Base-by-base conservation (phyloP, 208 protist genomes). In the Novymonas esmeraldas region DNA sequence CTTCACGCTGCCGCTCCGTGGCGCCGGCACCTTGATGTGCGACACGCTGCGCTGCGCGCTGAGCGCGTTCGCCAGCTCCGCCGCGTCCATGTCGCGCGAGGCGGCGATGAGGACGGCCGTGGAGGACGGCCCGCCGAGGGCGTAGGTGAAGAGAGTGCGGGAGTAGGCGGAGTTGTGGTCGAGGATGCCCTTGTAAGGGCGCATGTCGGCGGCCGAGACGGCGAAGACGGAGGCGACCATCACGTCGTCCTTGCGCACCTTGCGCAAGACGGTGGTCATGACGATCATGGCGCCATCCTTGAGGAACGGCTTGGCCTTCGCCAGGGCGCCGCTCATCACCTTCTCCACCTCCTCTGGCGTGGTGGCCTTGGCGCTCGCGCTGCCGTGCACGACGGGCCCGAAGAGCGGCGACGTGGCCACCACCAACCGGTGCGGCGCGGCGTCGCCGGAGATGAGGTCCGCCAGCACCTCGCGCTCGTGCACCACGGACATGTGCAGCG, bases 351-450 rank as follows among this genome's bases (percentile, higher is more conserved):
- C 76, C 16, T 55, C 31, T 6, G 24, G 28, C 29, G 18, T 81
- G 49, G 0, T 29, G 33, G 82, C 56, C 58, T 79, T 76, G 11
- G 59, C 69, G 28, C 57, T 45, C 29, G 49, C 39, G 16, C 59
- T 65, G 52, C 74, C 69, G 39, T 81, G 59, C 38, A 85, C 63
- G 10, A 82, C 39, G 2, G 76, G 73, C 14, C 82, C 80, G 46
- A 79, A 81, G 11, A 92, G 44, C 28, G 85, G 82, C 44, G 85
- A 92, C 7, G 55, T 71, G 2, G 66, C 82, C n/a, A 92, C 73
- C 20, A 64, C 64, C 31, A 90, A 71, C 5, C 64, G 69, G 14
- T 36, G 45, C 22, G 22, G 46, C 18, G 28, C 34, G 20, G 62
- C 55, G 54, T 36, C 61, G 36, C 45, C 67, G 42, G 68, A 55